Percentiles rank a stretch among this genome's conserved stretches.
Conservation (phyloP, 2,329 filamentous ascomycete species). For the Aureobasidium sp. region DNA sequence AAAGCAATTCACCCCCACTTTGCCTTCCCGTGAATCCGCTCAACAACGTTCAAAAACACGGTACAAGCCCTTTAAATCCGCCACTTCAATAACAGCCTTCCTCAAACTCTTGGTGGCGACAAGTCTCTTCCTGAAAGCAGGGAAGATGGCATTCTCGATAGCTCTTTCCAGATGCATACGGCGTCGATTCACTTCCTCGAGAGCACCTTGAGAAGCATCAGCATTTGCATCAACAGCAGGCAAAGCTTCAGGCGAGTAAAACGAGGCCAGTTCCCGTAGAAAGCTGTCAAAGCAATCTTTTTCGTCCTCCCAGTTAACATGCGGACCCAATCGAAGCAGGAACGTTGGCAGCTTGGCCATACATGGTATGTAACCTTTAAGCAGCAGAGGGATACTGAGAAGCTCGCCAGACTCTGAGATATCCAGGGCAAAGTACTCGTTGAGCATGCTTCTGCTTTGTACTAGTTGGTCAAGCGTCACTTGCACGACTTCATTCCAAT, state of each 20-base stretch:
- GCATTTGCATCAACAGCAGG: slow-evolving; percentile 45
- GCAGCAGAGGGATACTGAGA: slow-evolving; percentile 69
- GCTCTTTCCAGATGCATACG: slow-evolving; percentile 64
- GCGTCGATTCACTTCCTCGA: slow-evolving; percentile 22
- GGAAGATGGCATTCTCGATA: slow-evolving; percentile 82
- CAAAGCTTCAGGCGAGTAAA: slow-evolving; percentile 83
- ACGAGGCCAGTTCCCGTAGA: slow-evolving; percentile 76
- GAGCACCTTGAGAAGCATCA: slow-evolving; percentile 39
- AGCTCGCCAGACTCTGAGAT: slow-evolving; percentile 73
- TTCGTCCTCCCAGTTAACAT: slow-evolving; percentile 80
- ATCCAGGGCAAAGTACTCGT: slow-evolving; percentile 86
- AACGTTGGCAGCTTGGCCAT: slow-evolving; percentile 85
- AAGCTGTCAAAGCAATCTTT: slow-evolving; percentile 80
- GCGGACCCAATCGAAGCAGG: slow-evolving; percentile 77
- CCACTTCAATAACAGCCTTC: slow-evolving; percentile 74
- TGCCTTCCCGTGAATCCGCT: slow-evolving; percentile 24
- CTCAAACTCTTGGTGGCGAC: slow-evolving; percentile 75
- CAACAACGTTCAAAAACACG: slow-evolving; percentile 90
- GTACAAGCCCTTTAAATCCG: slow-evolving; percentile 87
- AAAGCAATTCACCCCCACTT: too few relatives aligned
- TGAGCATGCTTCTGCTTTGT: slow-evolving; percentile 73
- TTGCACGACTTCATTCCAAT: slow-evolving; percentile 59
- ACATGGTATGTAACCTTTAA: slow-evolving; percentile 83
- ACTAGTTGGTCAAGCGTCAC: slow-evolving; percentile 63
- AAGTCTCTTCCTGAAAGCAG: slow-evolving; percentile 74